These are phyloP conservation scores for Tetrahymena malaccensis DNA, from an alignment of 73 alveolate genomes.

Conservation along the genomic window DNA sequence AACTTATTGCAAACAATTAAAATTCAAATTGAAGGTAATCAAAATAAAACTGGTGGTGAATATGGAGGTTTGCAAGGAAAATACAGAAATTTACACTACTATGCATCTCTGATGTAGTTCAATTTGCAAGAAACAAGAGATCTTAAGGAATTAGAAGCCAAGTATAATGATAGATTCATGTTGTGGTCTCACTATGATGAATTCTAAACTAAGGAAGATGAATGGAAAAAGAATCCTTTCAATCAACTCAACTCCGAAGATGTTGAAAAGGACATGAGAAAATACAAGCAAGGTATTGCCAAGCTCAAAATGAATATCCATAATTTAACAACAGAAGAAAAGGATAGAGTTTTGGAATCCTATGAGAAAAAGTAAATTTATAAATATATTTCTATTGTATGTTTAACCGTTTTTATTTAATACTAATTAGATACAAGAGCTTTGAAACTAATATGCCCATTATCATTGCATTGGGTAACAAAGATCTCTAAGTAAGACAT, in stretches of 20 bases:
- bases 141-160: conserved; percentile 34
- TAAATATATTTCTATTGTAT: conserved; percentile 49
- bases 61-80: conserved; percentile 17
- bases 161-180: conserved; percentile 24
- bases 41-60: background rate
- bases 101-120: conserved; percentile 24
- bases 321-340: conserved; percentile 30
- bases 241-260: conserved; percentile 26
- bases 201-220: conserved; percentile 11
- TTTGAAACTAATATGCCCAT: conserved; percentile 48
- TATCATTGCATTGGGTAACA: conserved; percentile 67
- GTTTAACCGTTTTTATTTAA: conserved; percentile 29
- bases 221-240: conserved; percentile 16
- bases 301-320: conserved; percentile 29
- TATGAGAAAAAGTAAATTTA: conserved; percentile 4
- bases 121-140: conserved; percentile 16
- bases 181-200: conserved; percentile 40
- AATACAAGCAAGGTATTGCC: conserved; percentile 25
- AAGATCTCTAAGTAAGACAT: conserved; percentile 64
- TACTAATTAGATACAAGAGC: background rate
- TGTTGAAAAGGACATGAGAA: conserved; percentile 40
- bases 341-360: conserved; percentile 21
- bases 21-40: background rate
- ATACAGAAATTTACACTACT: conserved; percentile 8
- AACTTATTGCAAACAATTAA: conserved; percentile 15